These are phyloP conservation scores for Mucor piriformis DNA, from an alignment of 371 early-diverging fungal genomes.

Conservation along the genomic window DNA sequence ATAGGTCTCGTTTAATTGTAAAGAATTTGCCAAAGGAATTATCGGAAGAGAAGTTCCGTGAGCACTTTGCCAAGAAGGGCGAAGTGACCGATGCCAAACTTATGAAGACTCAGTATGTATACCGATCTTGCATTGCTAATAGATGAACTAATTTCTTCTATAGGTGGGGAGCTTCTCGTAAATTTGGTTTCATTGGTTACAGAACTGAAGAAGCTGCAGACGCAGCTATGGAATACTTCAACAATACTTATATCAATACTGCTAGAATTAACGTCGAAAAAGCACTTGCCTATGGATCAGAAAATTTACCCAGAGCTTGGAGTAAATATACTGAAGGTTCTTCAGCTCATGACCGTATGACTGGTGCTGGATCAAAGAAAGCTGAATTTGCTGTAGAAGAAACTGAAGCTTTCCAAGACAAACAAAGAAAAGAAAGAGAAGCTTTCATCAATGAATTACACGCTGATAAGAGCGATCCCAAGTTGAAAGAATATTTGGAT, in stretches of 20 bases:
- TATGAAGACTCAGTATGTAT: slow-evolving; percentile 73
- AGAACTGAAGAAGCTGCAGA: slow-evolving; percentile 83
- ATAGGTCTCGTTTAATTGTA: slow-evolving; percentile 77
- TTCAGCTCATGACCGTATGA: slow-evolving; percentile 60
- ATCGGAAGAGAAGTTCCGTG: slow-evolving; percentile 80
- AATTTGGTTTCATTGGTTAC: slow-evolving; percentile 94
- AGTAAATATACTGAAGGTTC: slow-evolving; percentile 81
- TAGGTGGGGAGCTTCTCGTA: slow-evolving; percentile 79
- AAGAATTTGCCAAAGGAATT: slow-evolving; percentile 93
- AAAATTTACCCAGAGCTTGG: slow-evolving; percentile 88
- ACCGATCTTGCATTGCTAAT: neutral
- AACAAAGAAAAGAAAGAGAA: slow-evolving; percentile 41
- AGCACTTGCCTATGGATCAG: slow-evolving; percentile 82
- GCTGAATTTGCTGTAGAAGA: slow-evolving; percentile 48
- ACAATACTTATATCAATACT: slow-evolving; percentile 91
- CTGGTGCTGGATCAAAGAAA: slow-evolving; percentile 35
- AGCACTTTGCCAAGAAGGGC: slow-evolving; percentile 85
- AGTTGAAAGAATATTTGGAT: slow-evolving; percentile 87
- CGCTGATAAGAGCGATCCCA: slow-evolving; percentile 70
- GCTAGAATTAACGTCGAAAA: slow-evolving; percentile 83
- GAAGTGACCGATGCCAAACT: slow-evolving; percentile 93
- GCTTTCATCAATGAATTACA: slow-evolving; percentile 60
- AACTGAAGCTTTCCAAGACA: slow-evolving; percentile 43
- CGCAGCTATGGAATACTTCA: slow-evolving; percentile 81
- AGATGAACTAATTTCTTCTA: neutral